These are phyloP conservation scores for Solanum hybrid DNA, from an alignment of 305 asterid species.

Conservation along the genomic window DNA sequence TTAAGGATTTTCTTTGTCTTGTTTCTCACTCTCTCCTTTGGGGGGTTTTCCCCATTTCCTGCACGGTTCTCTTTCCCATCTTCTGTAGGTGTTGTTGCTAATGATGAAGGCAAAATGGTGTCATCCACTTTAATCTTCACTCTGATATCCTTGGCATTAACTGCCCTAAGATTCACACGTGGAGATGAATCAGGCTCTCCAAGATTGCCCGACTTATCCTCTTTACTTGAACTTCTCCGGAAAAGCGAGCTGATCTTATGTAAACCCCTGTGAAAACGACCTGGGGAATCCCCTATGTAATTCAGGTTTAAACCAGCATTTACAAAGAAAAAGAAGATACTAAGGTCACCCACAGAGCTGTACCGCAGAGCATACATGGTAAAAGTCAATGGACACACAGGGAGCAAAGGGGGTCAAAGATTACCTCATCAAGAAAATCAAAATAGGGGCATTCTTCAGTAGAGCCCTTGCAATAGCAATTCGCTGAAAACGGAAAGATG, in stretches of 20 bases:
- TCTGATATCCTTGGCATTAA: constrained; percentile 39
- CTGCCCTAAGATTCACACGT: constrained; percentile 30
- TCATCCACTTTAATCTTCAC: constrained; percentile 47
- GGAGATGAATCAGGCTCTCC: constrained; percentile 40
- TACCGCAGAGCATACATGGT: neutral
- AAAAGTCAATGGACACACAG: neutral
- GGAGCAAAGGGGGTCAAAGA: neutral
- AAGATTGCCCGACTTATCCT: constrained; percentile 25
- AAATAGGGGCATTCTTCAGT: constrained; percentile 84
- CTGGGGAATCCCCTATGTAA: constrained; percentile 14
- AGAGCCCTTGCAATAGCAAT: constrained; percentile 92
- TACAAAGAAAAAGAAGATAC: neutral
- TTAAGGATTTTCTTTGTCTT: constrained; percentile 49
- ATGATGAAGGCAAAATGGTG: constrained; percentile 16
- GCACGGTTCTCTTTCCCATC: constrained; percentile 34
- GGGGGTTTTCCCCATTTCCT: constrained; percentile 33
- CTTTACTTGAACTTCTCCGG: constrained; percentile 36
- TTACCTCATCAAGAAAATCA: constrained; percentile 86
- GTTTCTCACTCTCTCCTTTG: constrained; percentile 31
- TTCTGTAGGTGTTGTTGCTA: constrained; percentile 19
- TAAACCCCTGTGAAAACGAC: constrained; percentile 45
- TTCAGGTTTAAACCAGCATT: neutral
- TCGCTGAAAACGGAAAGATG: constrained; percentile 41
- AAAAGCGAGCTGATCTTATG: constrained; percentile 49
- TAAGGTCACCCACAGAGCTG: neutral